Base-by-base conservation (phyloP, 163 green algal species). In the Trebouxia gelatinosa region DNA sequence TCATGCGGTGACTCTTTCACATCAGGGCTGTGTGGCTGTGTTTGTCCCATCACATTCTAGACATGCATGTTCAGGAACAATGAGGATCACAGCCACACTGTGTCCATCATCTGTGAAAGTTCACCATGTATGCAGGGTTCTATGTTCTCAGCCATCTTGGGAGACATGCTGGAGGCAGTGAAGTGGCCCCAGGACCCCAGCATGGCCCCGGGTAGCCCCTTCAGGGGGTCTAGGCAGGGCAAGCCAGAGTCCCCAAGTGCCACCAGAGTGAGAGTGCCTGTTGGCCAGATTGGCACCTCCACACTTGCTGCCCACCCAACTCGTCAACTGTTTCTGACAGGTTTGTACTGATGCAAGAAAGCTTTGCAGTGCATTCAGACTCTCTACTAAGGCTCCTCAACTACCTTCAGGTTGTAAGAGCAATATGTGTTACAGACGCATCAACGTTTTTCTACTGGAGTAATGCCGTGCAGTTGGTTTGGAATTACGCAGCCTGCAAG, bases 181-280 rank as follows among this genome's bases (percentile, higher is more conserved):
- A 35, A 78, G 5, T 94, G 90, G 91, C 86, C 87, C 23, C 81
- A 83, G 48, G 88, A 92, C 78, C 89, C 90, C 70, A 57, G 58
- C 34, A 37, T 34, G 28, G 37, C 54, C 39, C 48, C 37, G 5
- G 17, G 71, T 19, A 37, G 58, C 26, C 58, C 59, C 29, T 79
- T 66, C 58, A 72, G 74, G 57, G 17, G 28, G 29, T 29, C 43
- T 62, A 66, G 57, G 38, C 29, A 40, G 28, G 61, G 75, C 37
- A 77, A 54, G 78, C 71, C 61, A 72, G 81, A 51, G 74, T 67
- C 58, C 43, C 67, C 76, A 34, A 65, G 48, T 21, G 54, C 50
- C 2, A 34, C 67, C 2, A 50, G 66, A 6, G 67, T 82, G 35
- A 39, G 38, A n/a, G 67, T 62, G n/a, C 37, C 51, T 48, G 35